Conservation (phyloP, 495 filamentous ascomycete genomes). For the Daldinia vernicosa region DNA sequence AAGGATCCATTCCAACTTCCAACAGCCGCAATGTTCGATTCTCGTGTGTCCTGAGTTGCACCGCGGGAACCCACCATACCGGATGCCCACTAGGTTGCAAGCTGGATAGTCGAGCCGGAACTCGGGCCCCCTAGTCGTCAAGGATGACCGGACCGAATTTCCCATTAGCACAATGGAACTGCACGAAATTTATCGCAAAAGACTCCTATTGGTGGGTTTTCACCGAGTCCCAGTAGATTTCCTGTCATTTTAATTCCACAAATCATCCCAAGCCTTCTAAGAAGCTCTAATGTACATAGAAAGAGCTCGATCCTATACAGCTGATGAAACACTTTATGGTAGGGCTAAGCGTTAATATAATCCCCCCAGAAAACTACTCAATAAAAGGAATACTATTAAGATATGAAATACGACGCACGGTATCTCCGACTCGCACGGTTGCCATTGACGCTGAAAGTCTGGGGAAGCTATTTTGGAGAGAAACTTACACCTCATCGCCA, state of each 20-base stretch:
- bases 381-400: slow-evolving; percentile 7
- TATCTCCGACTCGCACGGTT: slow-evolving; percentile 17
- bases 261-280: slow-evolving; percentile 25
- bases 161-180: slow-evolving; percentile 34
- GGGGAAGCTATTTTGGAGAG: slow-evolving; percentile 1
- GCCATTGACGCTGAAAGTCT: slow-evolving; percentile 1
- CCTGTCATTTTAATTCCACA: slow-evolving; percentile 30
- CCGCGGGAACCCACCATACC: slow-evolving; percentile 10
- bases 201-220: slow-evolving; percentile 36
- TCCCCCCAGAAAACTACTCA: slow-evolving; percentile 3
- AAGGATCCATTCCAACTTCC: slow-evolving; percentile 8
- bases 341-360: slow-evolving; percentile 13
- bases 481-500: not conserved
- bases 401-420: slow-evolving; percentile 18
- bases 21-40: slow-evolving; percentile 3
- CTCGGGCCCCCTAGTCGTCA: slow-evolving; percentile 27
- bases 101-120: slow-evolving; percentile 37
- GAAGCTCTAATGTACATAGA: slow-evolving; percentile 18
- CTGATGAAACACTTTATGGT: slow-evolving; percentile 4
- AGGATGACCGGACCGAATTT: slow-evolving; percentile 40
- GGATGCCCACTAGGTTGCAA: slow-evolving; percentile 19
- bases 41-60: slow-evolving; percentile 9
- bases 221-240: slow-evolving; percentile 1
- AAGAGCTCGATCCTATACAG: slow-evolving; percentile 15
- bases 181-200: slow-evolving; percentile 38